Conservation (phyloP, 352 stramenopile species). For the Phytophthora pini region DNA sequence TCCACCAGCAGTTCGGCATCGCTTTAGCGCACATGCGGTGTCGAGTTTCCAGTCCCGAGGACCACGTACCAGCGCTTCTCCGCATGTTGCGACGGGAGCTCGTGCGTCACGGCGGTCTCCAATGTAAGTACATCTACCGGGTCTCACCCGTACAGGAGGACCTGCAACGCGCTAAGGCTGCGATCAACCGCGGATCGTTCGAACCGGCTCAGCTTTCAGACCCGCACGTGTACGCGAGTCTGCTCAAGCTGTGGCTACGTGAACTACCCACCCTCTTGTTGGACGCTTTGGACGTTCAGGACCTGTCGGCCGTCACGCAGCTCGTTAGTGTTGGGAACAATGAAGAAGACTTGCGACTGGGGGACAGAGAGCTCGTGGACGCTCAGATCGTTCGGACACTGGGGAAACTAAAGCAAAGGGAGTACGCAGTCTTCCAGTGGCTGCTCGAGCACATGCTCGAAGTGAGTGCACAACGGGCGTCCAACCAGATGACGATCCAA, state of each 20-base stretch:
- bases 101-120: conserved; percentile 45
- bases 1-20: conserved; percentile 66
- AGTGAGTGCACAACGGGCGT: conserved; percentile 37
- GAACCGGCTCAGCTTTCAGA: conserved; percentile 41
- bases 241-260: conserved; percentile 72
- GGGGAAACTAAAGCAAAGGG: conserved; percentile 31
- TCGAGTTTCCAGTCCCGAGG: conserved; percentile 30
- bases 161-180: conserved; percentile 45
- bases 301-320: conserved; percentile 30
- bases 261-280: conserved; percentile 59
- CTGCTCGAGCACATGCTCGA: conserved; percentile 76
- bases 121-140: conserved; percentile 65
- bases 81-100: conserved; percentile 67
- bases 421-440: conserved; percentile 60
- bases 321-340: not conserved
- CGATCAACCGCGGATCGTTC: conserved; percentile 59
- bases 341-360: conserved; percentile 26
- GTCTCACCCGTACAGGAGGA: conserved; percentile 56
- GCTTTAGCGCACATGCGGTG: conserved; percentile 50
- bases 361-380: conserved; percentile 24
- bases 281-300: conserved; percentile 21
- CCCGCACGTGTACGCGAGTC: conserved; percentile 61
- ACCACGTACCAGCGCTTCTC: conserved; percentile 53
- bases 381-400: conserved; percentile 26
- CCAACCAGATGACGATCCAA: conserved; percentile 63